These are phyloP conservation scores for Trichoderma sp. DNA, from an alignment of 2,329 filamentous ascomycete genomes.

Conservation along the genomic window DNA sequence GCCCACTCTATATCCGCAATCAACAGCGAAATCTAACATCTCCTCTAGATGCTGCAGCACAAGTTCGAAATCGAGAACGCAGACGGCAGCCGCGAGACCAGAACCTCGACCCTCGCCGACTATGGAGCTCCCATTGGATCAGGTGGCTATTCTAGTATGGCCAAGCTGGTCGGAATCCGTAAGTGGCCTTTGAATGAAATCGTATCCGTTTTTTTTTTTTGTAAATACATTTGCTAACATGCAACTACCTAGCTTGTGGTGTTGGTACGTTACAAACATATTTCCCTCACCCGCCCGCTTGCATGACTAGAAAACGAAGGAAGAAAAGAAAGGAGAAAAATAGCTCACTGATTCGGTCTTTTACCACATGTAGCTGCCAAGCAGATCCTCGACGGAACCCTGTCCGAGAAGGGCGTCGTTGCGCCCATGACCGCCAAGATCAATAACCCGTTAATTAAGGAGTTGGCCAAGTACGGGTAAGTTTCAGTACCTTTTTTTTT, in stretches of 20 bases:
- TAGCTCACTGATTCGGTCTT: background rate
- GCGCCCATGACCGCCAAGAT: constrained; percentile 40
- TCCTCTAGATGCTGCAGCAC: constrained; percentile 56
- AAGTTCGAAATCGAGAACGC: constrained; percentile 81
- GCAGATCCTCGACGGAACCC: constrained; percentile 72
- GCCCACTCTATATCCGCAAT: background rate
- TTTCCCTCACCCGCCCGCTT: background rate
- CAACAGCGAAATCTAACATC: background rate
- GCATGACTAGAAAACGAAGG: background rate
- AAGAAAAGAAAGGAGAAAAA: background rate
- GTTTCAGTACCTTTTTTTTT: background rate
- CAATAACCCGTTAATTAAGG: constrained; percentile 68
- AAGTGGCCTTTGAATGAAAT: constrained; percentile 34
- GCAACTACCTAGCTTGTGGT: background rate
- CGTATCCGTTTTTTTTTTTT: constrained; percentile 42
- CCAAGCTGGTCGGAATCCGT: constrained; percentile 63
- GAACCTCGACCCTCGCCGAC: constrained; percentile 76
- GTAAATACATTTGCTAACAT: background rate
- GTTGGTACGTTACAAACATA: background rate
- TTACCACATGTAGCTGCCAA: constrained; percentile 58
- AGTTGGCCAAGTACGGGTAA: constrained; percentile 68
- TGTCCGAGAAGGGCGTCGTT: constrained; percentile 41
- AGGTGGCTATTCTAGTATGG: constrained; percentile 78
- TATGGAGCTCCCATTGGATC: constrained; percentile 62
- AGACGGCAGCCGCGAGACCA: constrained; percentile 72